Conservation (phyloP, 1,139 yeast species). For the Pichia sorboxylosa region DNA sequence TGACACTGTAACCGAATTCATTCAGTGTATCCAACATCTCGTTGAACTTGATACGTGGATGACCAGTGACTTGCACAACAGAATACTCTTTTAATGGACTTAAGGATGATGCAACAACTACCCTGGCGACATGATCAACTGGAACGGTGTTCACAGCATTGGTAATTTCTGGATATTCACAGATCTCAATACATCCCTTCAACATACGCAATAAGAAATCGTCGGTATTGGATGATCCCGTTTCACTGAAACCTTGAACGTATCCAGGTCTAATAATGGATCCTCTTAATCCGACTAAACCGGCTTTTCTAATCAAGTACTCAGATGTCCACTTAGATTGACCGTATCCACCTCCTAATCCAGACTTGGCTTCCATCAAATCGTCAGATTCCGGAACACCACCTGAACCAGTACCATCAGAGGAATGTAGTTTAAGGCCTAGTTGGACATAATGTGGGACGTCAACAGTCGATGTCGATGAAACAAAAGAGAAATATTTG, state of each 20-base stretch:
- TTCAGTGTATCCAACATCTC: conserved; percentile 58
- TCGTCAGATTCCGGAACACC: conserved; percentile 81
- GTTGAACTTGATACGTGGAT: conserved; percentile 77
- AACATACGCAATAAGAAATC: conserved; percentile 89
- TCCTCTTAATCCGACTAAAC: conserved; percentile 75
- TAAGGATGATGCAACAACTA: conserved; percentile 73
- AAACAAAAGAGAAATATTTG: conserved; percentile 80
- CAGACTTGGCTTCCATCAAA: conserved; percentile 65
- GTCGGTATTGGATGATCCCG: conserved; percentile 90
- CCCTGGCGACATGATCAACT: conserved; percentile 93
- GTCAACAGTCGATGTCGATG: conserved; percentile 89
- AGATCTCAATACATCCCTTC: conserved; percentile 87
- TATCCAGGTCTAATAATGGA: conserved; percentile 92
- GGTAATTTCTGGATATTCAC: conserved; percentile 70
- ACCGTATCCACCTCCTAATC: conserved; percentile 89
- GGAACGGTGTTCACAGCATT: conserved; percentile 95
- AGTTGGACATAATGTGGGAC: conserved; percentile 67
- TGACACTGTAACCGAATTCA: conserved; percentile 61
- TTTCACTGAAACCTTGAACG: conserved; percentile 72
- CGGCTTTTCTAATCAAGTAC: conserved; percentile 77
- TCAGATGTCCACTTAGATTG: conserved; percentile 98
- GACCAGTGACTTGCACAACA: conserved; percentile 95
- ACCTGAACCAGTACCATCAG: conserved; percentile 43
- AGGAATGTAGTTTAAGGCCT: conserved; percentile 47
- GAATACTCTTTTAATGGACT: conserved; percentile 45